Base-by-base conservation (phyloP, 805 yeast genomes). In the Ogataea pignaliae region DNA sequence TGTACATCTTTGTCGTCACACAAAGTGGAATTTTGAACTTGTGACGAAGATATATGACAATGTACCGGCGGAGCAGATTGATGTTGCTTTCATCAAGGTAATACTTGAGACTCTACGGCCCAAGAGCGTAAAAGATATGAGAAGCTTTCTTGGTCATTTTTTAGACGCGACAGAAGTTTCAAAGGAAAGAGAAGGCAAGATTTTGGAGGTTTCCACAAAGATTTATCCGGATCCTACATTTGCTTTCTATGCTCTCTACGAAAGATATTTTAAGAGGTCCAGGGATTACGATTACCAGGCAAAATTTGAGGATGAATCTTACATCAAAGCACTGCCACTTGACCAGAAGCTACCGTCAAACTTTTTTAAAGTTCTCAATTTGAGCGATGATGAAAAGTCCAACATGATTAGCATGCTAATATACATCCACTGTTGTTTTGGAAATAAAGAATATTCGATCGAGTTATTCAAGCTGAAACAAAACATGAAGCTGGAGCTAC, bases 361-460 rank as follows among this genome's bases (percentile, higher is more conserved):
- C 30, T 51, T 51, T 36, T 35, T 44, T 13, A 15, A 28, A 1
- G n/a, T 28, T 7, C 28, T 57, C 17, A n/a, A 39, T 4, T 34
- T 49, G n/a, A 15, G 40, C 11, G 31, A 37, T 2, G 16, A 21
- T 0, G 44, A 47, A 3, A 29, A 44, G 1, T 42, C 56, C 1
- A 35, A 29, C 1, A 41, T 53, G 7, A 28, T 58, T 11, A 52
- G 60, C 34, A n/a, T 46, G 14, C 28, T 59, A 37, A 52, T 56
- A 1, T 55, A 46, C 37, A 42, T 52, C 4, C 51, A 48, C 31
- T 41, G 59, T 12, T 48, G 48, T 36, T 59, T 58, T 53, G 62
- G 60, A 10, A 50, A 42, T 18, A 51, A 45, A 7, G 37, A 47
- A 10, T 43, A 41, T 21, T 54, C 46, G 2, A 41, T 44, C 17